phyloP scores from a whole-genome alignment of 306 rosid genomes.

The Inga laurina region DNA sequence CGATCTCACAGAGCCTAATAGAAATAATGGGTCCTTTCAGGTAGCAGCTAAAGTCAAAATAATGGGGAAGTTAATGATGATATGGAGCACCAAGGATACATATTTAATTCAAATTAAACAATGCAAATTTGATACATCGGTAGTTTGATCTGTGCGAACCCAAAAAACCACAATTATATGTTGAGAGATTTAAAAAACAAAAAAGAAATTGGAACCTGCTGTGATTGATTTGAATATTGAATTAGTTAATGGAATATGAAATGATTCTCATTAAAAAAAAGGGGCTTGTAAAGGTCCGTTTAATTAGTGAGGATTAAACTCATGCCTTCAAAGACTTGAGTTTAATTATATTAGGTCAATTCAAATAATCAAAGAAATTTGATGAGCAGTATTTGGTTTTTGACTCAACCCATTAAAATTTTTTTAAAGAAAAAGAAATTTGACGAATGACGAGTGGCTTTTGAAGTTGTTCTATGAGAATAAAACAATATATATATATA shows the following conservation, averaged over 20 bases:
- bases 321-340: neutral
- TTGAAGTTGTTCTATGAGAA: too few relatives aligned
- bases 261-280: neutral
- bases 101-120: too few relatives aligned
- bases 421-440: too few relatives aligned
- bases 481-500: too few relatives aligned
- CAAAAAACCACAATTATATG: too few relatives aligned
- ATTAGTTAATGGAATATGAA: neutral
- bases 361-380: too few relatives aligned
- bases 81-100: neutral
- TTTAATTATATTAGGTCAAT: too few relatives aligned
- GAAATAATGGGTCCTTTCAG: neutral
- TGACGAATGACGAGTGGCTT: neutral
- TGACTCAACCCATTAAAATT: too few relatives aligned
- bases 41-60: neutral
- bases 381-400: neutral
- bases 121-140: neutral
- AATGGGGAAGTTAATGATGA: neutral
- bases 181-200: too few relatives aligned
- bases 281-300: neutral
- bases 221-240: neutral
- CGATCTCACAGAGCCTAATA: neutral
- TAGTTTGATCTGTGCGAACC: neutral
- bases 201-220: neutral
- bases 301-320: too few relatives aligned